Conservation (phyloP, 2,329 filamentous ascomycete genomes). For the Alternaria sp. region DNA sequence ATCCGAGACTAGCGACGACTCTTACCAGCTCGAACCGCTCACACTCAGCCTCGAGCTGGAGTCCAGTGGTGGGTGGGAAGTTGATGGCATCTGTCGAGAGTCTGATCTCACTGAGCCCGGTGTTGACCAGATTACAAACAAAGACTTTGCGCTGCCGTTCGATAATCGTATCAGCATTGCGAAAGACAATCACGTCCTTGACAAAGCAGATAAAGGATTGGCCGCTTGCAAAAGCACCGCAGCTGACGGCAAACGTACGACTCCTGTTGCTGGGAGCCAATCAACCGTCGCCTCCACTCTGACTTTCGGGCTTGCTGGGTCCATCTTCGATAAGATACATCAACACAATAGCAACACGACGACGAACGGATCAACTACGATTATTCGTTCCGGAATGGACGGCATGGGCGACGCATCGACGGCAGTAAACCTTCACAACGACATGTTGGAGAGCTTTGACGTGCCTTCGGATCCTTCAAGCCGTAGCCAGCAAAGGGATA, state of each 20-base stretch:
- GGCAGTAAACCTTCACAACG: neutral
- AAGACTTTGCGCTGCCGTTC: neutral
- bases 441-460: neutral
- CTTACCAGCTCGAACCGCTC: neutral
- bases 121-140: neutral
- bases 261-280: neutral
- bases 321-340: neutral
- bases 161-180: neutral
- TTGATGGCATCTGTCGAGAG: neutral
- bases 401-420: neutral
- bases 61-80: neutral
- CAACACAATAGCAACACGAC: neutral
- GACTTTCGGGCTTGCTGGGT: neutral
- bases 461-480: neutral
- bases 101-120: neutral
- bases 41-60: neutral
- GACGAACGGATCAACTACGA: neutral
- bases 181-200: neutral
- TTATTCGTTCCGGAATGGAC: neutral
- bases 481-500: neutral
- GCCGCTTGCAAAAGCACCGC: neutral
- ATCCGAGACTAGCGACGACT: neutral
- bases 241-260: neutral
- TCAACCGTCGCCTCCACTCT: neutral
- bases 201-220: neutral